Base-by-base conservation (phyloP, 305 asterid genomes). In the Solanum hybrid region DNA sequence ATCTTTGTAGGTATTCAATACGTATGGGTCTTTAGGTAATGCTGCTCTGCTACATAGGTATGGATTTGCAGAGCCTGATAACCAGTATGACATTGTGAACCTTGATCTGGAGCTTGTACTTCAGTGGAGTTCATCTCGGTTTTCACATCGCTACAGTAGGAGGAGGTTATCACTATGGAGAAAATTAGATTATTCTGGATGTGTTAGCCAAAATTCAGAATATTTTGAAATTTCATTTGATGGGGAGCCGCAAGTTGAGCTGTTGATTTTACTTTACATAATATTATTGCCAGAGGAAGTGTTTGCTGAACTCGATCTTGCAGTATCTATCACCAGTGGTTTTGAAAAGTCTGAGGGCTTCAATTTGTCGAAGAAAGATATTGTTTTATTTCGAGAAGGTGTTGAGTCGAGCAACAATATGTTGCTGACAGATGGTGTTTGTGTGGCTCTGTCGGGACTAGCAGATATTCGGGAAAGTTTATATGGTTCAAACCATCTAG, bases 1-100 rank as follows among this genome's bases (percentile, higher is more conserved):
- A 35, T n/a, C 37, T 39, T 89, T 91, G 91, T 94, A 96, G 99
- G 97, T 96, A 67, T 97, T 96, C 89, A 97, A 97, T 92, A 96
- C 99, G 8, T 97, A 97, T 86, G 99, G 99, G 87, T 92, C 86
- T 40, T 85, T 93, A 89, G 98, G 98, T 67, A 97, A 95, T 92
- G 98, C 99, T 91, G 98, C 98, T 29, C 95, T 96, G 92, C 94
- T 97, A 89, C 99, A 96, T 90, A 93, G 99, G 96, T 97, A 95
- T 88, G 98, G 98, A 87, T 97, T 97, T 90, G 94, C 98, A 13
- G 99, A 97, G 93, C 92, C 93, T 12, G 95, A 94, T 76, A 97
- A 97, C 90, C 98, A 97, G 57, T 97, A 92, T 89, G 99, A 94
- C 91, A 96, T 96, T 89, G 91, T 97, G 75, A 97, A 97, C 90